Conservation (phyloP, 2,329 filamentous ascomycete genomes). For the Trichoderma semiorbis region DNA sequence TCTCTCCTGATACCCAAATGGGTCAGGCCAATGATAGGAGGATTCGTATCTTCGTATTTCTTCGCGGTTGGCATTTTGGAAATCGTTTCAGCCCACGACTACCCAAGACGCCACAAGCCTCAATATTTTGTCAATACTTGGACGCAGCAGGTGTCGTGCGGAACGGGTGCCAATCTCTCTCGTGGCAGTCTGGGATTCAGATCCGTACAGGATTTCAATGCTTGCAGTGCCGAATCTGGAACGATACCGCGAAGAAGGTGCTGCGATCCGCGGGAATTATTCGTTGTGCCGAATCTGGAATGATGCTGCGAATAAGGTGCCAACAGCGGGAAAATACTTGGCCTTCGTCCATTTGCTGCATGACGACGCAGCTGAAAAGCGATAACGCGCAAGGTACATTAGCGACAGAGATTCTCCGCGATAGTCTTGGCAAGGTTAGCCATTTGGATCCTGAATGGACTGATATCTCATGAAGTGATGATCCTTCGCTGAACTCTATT, state of each 20-base stretch:
- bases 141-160: neutral
- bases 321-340: neutral
- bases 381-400: neutral
- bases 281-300: neutral
- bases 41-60: neutral
- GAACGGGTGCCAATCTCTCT: neutral
- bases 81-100: neutral
- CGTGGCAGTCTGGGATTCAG: accelerated
- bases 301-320: neutral
- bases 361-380: neutral
- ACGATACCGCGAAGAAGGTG: neutral
- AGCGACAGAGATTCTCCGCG: neutral
- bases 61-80: neutral
- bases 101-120: neutral
- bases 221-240: neutral
- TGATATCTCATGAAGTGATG: neutral
- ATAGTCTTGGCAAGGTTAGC: neutral
- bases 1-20: neutral
- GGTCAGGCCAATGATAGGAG: neutral
- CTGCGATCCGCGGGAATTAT: neutral
- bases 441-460: neutral
- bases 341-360: neutral
- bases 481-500: neutral
- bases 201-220: neutral
- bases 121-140: neutral